Evolutionary conservation across 257 asterid genomes (phyloP), one percentile per base, ranked within the genome.

Genomic region (Echium plantagineum): DNA sequence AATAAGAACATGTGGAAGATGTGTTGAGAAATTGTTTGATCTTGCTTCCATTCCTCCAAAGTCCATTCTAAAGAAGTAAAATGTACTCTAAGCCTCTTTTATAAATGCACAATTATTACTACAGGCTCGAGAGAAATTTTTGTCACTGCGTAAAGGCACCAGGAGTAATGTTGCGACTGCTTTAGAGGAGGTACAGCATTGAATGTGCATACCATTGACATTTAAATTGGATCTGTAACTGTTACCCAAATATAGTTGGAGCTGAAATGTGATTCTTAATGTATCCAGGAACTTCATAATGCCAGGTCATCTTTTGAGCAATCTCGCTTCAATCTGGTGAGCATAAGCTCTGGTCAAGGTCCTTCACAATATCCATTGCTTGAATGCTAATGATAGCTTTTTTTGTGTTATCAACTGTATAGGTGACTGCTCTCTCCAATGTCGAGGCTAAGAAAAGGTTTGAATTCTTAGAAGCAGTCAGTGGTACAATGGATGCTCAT

Each of bases 91-190:
- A 38, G 32, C 55, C 8, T 63, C 67, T 54, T 60, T 59, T 68
- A 64, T 59, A 56, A 56, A 74, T 20, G 21, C 21, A 60, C 42
- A 38, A 51, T 61, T 59, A 57, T 28, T 72, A 47, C 62, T 62
- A 64, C 82, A 89, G 97, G 97, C 97, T 63, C 87, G 99, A 49
- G 99, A 93, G 75, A 93, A 89, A 81, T 93, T 84, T 75, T 77
- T 93, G 75, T 85, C 99, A 65, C 76, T 94, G 69, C 80, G 97
- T 71, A 89, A 84, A 80, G 96, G 96, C 75, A 81, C 99, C 28
- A 94, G 81, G 75, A 83, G 81, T 65, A 94, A 89, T 55, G 83
- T 94, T 63, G 95, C 94, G 63, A 67, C 82, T 72, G 60, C 77
- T 51, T 70, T 94, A 56, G 97, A 89, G 85, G 97, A 86, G 99